Evolutionary conservation across 805 yeast species (phyloP).

Genomic region (Nakazawaea anatomiae): DNA sequence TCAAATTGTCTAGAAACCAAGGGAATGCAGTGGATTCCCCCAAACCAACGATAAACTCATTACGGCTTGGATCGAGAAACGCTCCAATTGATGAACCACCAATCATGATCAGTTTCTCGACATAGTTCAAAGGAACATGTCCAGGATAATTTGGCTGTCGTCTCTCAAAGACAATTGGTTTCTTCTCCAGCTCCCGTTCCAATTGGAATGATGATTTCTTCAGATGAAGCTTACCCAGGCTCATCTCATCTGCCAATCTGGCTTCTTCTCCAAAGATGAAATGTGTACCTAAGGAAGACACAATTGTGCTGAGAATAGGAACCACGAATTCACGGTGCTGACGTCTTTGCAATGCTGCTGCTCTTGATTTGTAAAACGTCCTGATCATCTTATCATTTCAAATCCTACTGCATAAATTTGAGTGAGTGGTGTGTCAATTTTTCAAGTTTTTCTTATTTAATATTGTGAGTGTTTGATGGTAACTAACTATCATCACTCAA

Average conservation of each 20-base stretch:
- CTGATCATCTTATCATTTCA: too few relatives aligned
- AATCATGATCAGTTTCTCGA: slow-evolving; percentile 62
- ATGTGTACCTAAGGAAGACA: slow-evolving; percentile 11
- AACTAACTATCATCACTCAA: not conserved
- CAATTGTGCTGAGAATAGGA: slow-evolving; percentile 6
- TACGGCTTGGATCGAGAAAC: slow-evolving; percentile 27
- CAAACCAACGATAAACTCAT: slow-evolving; percentile 68
- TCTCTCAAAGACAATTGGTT: slow-evolving; percentile 26
- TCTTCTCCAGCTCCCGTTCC: slow-evolving; percentile 20
- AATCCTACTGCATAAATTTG: too few relatives aligned
- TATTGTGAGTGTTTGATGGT: too few relatives aligned
- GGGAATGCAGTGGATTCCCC: slow-evolving; percentile 90
- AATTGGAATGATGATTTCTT: slow-evolving; percentile 26
- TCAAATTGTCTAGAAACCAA: slow-evolving; percentile 53
- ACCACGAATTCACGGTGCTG: slow-evolving; percentile 7
- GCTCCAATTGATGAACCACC: slow-evolving; percentile 55
- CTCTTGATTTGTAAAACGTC: not conserved
- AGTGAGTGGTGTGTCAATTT: too few relatives aligned
- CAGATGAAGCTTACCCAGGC: slow-evolving; percentile 38
- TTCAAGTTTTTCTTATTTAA: too few relatives aligned
- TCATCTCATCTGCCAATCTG: slow-evolving; percentile 56
- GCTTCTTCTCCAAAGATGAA: slow-evolving; percentile 36
- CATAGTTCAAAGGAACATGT: slow-evolving; percentile 65
- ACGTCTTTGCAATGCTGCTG: not conserved
- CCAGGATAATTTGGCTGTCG: slow-evolving; percentile 54